Evolutionary conservation across 192 early-diverging fungal species (phyloP).

Genomic region (Podochytrium sp.): DNA sequence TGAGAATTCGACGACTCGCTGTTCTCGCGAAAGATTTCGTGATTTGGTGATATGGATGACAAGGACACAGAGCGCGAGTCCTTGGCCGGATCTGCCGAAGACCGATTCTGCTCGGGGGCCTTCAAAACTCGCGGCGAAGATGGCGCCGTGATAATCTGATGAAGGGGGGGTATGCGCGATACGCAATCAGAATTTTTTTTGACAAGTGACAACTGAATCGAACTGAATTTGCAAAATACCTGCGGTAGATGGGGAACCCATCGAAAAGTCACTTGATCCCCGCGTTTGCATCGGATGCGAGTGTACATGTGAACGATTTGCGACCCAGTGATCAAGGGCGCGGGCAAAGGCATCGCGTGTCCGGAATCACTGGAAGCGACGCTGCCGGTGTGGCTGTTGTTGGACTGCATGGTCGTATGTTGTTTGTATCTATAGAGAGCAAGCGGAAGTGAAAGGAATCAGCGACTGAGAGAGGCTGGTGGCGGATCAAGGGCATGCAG

Average conservation of each 20-base stretch:
- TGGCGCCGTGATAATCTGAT: slow-evolving; percentile 12
- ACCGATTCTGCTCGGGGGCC: not conserved
- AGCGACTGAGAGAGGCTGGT: no score
- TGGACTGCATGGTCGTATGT: no score
- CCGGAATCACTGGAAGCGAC: no score
- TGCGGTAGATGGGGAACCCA: slow-evolving; percentile 22
- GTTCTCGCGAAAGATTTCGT: not conserved
- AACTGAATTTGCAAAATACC: not conserved
- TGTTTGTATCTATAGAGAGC: no score
- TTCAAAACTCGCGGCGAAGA: not conserved
- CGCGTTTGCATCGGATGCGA: not conserved
- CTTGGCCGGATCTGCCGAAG: not conserved
- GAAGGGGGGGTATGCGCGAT: not conserved
- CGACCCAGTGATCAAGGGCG: not conserved
- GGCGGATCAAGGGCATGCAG: no score
- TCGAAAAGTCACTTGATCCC: not conserved
- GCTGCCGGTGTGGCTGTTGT: no score
- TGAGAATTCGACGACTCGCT: not conserved
- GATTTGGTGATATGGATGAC: not conserved
- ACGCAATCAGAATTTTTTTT: not conserved
- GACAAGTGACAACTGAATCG: not conserved
- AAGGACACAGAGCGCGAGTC: not conserved
- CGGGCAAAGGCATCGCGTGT: not conserved
- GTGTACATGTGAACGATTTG: slow-evolving; percentile 15
- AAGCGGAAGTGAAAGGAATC: no score